These are phyloP conservation scores for Phaeosphaeria sp. DNA, from an alignment of 2,329 filamentous ascomycete genomes.

Conservation along the genomic window DNA sequence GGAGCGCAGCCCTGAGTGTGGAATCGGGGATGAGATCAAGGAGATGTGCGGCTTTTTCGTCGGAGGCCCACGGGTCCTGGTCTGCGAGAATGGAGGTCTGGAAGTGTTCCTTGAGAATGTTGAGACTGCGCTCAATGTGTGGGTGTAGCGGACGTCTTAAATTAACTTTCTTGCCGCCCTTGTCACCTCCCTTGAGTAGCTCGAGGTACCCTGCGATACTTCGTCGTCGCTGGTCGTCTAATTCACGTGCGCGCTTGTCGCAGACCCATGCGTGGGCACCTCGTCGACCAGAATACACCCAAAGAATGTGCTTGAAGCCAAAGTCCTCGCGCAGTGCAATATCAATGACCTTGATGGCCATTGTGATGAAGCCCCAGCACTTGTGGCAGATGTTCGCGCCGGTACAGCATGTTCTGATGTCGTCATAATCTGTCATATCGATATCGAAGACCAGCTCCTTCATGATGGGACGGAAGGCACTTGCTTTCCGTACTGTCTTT, in stretches of 20 bases:
- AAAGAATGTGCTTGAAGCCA: constrained; percentile 94
- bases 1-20: constrained; percentile 75
- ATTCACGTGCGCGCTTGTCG: constrained; percentile 80
- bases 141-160: constrained; percentile 85
- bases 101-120: constrained; percentile 85
- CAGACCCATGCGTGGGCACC: constrained; percentile 99
- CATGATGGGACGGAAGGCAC: constrained; percentile 81
- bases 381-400: constrained; percentile 92
- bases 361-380: constrained; percentile 97
- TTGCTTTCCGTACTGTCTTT: constrained; percentile 81
- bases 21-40: constrained; percentile 85
- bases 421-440: constrained; percentile 98
- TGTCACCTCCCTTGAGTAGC: constrained; percentile 82
- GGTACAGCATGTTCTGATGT: constrained; percentile 92
- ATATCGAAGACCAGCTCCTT: constrained; percentile 99
- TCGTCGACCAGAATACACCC: constrained; percentile 97
- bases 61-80: constrained; percentile 81
- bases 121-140: constrained; percentile 84
- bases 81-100: constrained; percentile 78
- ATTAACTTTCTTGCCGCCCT: constrained; percentile 87
- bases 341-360: constrained; percentile 95
- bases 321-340: constrained; percentile 89
- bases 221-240: constrained; percentile 85
- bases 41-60: constrained; percentile 76
- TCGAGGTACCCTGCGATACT: constrained; percentile 91